Evolutionary conservation across 2,329 filamentous ascomycete genomes (phyloP), one percentile per base, ranked within the genome.

Genomic region (Trichocomaceae sp.): DNA sequence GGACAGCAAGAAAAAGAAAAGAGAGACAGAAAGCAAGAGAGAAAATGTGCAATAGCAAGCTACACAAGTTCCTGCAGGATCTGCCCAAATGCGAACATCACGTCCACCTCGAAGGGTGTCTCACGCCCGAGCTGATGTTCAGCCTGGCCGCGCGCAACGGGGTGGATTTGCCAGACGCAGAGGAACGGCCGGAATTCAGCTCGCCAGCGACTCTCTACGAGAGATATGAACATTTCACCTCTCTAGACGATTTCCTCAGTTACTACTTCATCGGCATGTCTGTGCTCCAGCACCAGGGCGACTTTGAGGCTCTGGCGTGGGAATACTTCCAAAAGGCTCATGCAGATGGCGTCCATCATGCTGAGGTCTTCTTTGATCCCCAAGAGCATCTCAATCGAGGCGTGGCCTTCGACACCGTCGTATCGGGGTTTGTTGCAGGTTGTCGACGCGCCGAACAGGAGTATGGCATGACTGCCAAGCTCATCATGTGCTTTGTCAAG

Each of bases 51-150:
- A 52, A 52, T 10, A 55, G 41, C 39, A 51, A 72, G 13, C 69
- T 83, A 50, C 82, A 84, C 70, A 68, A 75, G 42, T 83, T 88
- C 66, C 77, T 90, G 37, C 70, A 74, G 50, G 78, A 78, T 31
- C 79, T 91, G 29, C 87, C 87, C 59, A 91, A 91, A 75, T 88
- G 85, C 72, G 88, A 92, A 69, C 87, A 90, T 66, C 88, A 91
- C 71, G 80, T 91, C 52, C 88, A 92, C 67, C 78, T 92, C 33
- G 87, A 91, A 70, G 88, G 88, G 54, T 85, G 85, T 12, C 78
- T 92, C 37, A 83, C 84, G 41, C 86, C 87, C 1, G 73, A 78
- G 54, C 76, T 90, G 39, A 81, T 90, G 58, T 91, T 90, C 74
- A 65, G 75, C 29, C 81, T 92, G 5, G 85, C 88, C 5, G 66